Conservation (phyloP, 371 early-diverging fungal species). For the Rhizopus sp. region DNA sequence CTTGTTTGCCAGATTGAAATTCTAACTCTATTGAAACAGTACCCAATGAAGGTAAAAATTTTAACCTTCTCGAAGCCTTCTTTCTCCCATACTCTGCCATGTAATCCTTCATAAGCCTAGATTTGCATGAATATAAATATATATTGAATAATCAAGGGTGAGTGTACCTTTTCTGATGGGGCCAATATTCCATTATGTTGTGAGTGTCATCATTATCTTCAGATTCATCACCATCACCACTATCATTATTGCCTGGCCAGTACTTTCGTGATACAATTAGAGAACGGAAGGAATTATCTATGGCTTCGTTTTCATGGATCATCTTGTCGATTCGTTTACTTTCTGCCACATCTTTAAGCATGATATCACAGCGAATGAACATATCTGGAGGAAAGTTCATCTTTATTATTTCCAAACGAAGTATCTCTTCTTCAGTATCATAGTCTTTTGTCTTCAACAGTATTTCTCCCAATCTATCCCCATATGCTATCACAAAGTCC, state of each 20-base stretch:
- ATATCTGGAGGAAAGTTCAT: conserved; percentile 33
- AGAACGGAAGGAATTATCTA: conserved; percentile 21
- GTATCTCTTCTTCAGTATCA: conserved; percentile 31
- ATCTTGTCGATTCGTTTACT: conserved; percentile 35
- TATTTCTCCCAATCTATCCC: conserved; percentile 24
- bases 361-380: conserved; percentile 41
- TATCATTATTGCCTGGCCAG: conserved; percentile 35
- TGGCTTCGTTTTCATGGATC: conserved; percentile 22
- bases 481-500: conserved; percentile 32
- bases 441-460: conserved; percentile 27
- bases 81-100: conserved; percentile 20
- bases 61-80: conserved; percentile 28
- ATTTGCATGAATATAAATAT: neutral
- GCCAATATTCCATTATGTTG: conserved; percentile 1
- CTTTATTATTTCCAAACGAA: conserved; percentile 34
- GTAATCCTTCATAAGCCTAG: conserved; percentile 21
- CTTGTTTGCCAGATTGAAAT: conserved; percentile 15
- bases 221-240: conserved; percentile 18
- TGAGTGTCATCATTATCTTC: conserved; percentile 2
- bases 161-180: conserved; percentile 6
- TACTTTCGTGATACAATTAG: conserved; percentile 34
- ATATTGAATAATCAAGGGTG: neutral
- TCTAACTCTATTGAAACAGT: conserved; percentile 32
- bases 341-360: conserved; percentile 40
- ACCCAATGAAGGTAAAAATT: conserved; percentile 29